These are phyloP conservation scores for Nakaseomyces glabratus DNA, from an alignment of 1,139 yeast genomes.

Conservation along the genomic window DNA sequence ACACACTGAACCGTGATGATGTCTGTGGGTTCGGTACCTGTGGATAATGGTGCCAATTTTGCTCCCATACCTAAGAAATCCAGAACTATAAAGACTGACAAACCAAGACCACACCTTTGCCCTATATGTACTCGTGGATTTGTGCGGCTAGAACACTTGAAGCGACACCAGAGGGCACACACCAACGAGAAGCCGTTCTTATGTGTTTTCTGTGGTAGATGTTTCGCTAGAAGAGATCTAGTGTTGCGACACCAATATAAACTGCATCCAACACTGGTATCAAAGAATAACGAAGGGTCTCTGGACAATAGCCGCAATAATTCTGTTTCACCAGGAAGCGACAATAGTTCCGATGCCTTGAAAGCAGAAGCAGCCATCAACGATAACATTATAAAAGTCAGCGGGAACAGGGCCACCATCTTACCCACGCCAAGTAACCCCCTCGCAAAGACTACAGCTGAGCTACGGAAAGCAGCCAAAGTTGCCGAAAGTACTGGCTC, in stretches of 20 bases:
- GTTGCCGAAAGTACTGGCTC: background rate
- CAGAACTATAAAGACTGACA: slow-evolving; percentile 72
- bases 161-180: slow-evolving; percentile 90
- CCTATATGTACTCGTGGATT: slow-evolving; percentile 89
- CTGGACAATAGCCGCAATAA: slow-evolving; percentile 9
- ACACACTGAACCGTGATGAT: no score
- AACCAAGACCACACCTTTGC: slow-evolving; percentile 89
- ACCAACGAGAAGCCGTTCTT: slow-evolving; percentile 95
- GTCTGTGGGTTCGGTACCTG: slow-evolving; percentile 2
- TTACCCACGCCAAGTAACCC: slow-evolving; percentile 32
- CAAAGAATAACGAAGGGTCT: slow-evolving; percentile 11
- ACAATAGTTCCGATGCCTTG: background rate
- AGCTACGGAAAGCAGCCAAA: slow-evolving; percentile 23
- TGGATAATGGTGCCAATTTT: slow-evolving; percentile 2
- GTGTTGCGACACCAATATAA: slow-evolving; percentile 91
- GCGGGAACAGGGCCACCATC: slow-evolving; percentile 34
- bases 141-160: slow-evolving; percentile 87
- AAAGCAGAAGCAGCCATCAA: slow-evolving; percentile 7
- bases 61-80: slow-evolving; percentile 82
- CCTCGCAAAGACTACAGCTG: slow-evolving; percentile 23
- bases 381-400: slow-evolving; percentile 30
- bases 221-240: slow-evolving; percentile 87
- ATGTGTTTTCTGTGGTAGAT: slow-evolving; percentile 93
- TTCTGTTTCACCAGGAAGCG: slow-evolving; percentile 9
- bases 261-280: slow-evolving; percentile 56